Percentiles rank a stretch among this genome's conserved stretches.
Evolutionary conservation across 148 eudicot genomes (phyloP).

Genomic region (Camellia granthamiana): DNA sequence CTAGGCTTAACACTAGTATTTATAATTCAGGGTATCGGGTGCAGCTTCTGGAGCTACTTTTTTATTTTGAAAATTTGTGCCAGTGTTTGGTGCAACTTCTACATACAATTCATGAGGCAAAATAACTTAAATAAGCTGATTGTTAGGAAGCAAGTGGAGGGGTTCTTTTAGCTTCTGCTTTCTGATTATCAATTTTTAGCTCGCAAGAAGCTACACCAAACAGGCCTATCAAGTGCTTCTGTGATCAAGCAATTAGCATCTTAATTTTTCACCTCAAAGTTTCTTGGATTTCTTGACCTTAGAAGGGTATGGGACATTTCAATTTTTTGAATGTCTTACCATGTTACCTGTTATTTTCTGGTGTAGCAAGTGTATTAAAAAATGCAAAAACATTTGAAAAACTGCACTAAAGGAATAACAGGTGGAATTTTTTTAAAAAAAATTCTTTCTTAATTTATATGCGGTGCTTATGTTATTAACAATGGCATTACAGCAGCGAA

Average conservation of each 20-base stretch:
- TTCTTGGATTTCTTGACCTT: background rate
- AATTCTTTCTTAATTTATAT: background rate
- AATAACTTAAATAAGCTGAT: too few relatives aligned
- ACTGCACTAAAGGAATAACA: background rate
- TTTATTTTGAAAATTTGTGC: too few relatives aligned
- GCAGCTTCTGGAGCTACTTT: background rate
- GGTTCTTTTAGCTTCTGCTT: too few relatives aligned
- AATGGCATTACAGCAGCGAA: constrained; percentile 54
- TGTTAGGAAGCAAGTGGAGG: too few relatives aligned
- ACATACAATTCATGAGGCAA: too few relatives aligned
- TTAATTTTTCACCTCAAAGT: background rate
- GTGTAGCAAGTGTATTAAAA: constrained; percentile 2
- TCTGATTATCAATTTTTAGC: too few relatives aligned
- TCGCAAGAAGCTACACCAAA: too few relatives aligned
- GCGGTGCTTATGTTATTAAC: constrained; percentile 8
- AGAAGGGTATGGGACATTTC: background rate
- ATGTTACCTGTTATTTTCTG: background rate
- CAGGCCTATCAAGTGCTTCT: background rate
- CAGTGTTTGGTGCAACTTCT: too few relatives aligned
- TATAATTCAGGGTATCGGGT: background rate
- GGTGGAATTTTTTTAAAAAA: background rate
- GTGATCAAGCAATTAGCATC: background rate
- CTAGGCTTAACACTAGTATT: background rate
- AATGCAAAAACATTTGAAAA: background rate
- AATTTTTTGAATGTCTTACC: background rate